Conservation (phyloP, 2,329 filamentous ascomycete genomes). For the Colletotrichum tofieldiae region DNA sequence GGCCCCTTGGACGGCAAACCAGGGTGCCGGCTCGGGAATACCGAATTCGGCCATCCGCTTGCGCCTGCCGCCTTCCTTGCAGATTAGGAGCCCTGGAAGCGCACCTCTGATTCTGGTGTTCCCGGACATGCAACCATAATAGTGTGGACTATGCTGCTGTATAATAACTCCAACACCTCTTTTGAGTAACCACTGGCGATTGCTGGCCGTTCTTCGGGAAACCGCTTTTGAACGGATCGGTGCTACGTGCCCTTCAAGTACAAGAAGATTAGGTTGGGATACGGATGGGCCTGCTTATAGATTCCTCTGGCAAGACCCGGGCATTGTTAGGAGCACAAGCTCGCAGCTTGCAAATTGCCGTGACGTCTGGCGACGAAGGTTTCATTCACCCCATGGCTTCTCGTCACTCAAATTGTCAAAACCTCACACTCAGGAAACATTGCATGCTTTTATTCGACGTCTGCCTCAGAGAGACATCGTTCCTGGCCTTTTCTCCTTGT, state of each 20-base stretch:
- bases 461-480: not conserved
- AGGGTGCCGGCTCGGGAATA: conserved; percentile 15
- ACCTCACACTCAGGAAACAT: not conserved
- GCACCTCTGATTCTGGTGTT: not conserved
- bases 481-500: not conserved
- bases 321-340: not conserved
- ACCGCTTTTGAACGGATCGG: not conserved
- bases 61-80: conserved; percentile 3
- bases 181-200: not conserved
- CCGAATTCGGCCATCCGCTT: conserved; percentile 29
- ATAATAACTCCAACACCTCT: not conserved
- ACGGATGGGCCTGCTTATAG: no score
- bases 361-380: not conserved
- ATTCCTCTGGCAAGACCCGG: no score
- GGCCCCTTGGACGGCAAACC: not conserved
- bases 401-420: not conserved
- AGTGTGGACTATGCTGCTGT: not conserved
- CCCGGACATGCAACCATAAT: not conserved
- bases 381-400: not conserved
- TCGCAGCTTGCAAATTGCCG: not conserved
- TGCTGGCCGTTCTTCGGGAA: not conserved
- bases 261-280: no score
- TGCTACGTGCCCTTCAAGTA: not conserved
- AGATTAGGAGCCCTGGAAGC: conserved; percentile 15
- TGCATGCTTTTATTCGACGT: not conserved